Evolutionary conservation across 306 rosid species (phyloP), one percentile per base, ranked within the genome.

Genomic region (Adenanthera pavonina): DNA sequence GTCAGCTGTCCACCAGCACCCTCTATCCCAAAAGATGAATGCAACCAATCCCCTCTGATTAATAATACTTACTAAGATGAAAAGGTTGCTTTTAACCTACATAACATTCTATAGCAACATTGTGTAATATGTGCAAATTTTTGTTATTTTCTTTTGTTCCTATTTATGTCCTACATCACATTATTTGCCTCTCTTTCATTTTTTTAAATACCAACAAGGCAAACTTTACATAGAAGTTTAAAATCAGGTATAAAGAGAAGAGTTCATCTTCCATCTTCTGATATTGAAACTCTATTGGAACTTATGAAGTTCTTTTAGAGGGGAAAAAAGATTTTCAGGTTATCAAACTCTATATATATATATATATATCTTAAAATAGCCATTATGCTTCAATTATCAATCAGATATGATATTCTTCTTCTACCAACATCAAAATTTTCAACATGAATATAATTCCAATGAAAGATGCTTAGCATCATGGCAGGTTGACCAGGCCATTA

Each of bases 371-470:
- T 4, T 12, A 33, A 62, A 62, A 62, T 34, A 62, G 8, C 43
- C 43, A 60, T 62, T 34, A 62, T 62, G 69, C 40, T 62, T 62
- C 41, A 62, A n/a, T 62, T 62, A 33, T 62, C 69, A 62, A 34
- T 8, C 8, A 33, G n/a, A 30, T 62, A 7, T 0, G 19, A 34
- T 1, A 33, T 34, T 14, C 43, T 33, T 33, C 69, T 62, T 33
- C 13, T 33, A 5, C 19, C 41, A 62, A 62, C n/a, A 12, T 33
- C 11, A 34, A 62, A 33, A 62, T 11, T 61, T 62, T 33, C 43
- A 62, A 34, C 34, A 64, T 35, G 20, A 3, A 35, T 64, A 34
- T 64, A 35, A 34, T 34, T 34, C 16, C 41, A 33, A 41, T 11
- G 14, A 61, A 7, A 30, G 68, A 64, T 35, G 46, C 20, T 35